These are phyloP conservation scores for Mycena chlorophos DNA, from an alignment of 768 basidiomycete genomes.

Conservation along the genomic window DNA sequence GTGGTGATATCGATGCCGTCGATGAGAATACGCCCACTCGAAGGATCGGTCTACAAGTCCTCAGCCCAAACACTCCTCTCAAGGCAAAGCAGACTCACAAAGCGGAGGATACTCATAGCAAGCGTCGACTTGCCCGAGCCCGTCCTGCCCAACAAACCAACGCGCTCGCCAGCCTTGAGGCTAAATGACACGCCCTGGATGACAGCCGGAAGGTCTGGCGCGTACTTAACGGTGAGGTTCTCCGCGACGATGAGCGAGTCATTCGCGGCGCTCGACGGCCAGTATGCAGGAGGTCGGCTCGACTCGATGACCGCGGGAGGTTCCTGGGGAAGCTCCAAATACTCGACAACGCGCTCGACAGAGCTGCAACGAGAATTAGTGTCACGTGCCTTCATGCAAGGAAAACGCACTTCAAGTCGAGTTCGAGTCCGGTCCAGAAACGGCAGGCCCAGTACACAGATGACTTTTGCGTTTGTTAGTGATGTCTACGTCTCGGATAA, in stretches of 20 bases:
- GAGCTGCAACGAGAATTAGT: slow-evolving; percentile 46
- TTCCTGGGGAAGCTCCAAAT: slow-evolving; percentile 88
- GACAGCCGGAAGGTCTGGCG: slow-evolving; percentile 81
- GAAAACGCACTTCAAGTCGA: slow-evolving; percentile 70
- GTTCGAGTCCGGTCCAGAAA: slow-evolving; percentile 55
- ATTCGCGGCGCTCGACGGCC: slow-evolving; percentile 75
- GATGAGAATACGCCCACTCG: slow-evolving; percentile 56
- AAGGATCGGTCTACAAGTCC: slow-evolving; percentile 49
- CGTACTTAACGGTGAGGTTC: slow-evolving; percentile 79
- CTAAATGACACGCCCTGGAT: slow-evolving; percentile 76
- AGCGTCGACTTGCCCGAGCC: slow-evolving; percentile 64
- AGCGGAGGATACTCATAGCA: slow-evolving; percentile 66
- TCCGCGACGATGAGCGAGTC: slow-evolving; percentile 67
- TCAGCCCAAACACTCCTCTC: no score
- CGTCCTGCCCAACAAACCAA: slow-evolving; percentile 81
- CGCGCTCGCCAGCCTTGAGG: slow-evolving; percentile 69
- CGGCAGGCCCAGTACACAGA: slow-evolving; percentile 58
- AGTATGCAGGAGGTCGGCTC: slow-evolving; percentile 83
- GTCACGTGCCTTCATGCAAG: not conserved
- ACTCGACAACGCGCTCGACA: slow-evolving; percentile 89
- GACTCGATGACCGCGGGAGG: slow-evolving; percentile 75
- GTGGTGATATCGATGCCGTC: slow-evolving; percentile 69
- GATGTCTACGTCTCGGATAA: not conserved
- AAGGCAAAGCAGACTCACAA: no score
- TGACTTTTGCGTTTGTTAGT: not conserved